Base-by-base conservation (phyloP, 108 stramenopile species). In the Conticribra guillardii region DNA sequence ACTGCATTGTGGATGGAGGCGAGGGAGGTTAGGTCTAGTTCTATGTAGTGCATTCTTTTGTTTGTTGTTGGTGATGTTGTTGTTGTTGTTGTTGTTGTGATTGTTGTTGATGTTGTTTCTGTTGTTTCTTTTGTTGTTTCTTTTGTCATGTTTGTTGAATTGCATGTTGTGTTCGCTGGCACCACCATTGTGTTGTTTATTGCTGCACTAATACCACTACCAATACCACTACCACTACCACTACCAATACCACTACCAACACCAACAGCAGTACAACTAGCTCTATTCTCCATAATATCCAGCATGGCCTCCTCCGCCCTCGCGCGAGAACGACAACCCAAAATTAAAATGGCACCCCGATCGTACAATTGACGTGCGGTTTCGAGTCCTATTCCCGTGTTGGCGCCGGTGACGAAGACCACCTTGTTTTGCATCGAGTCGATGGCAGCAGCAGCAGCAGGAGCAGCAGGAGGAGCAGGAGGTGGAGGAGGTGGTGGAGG, bases 271-370 rank as follows among this genome's bases (percentile, higher is more conserved):
- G n/a, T n/a, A n/a, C n/a, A n/a, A n/a, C n/a, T n/a, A n/a, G n/a
- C n/a, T n/a, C n/a, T n/a, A n/a, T n/a, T n/a, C n/a, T n/a, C n/a
- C 27, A 66, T 15, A 24, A 91, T 84, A 3, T 73, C 79, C 0
- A 62, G 44, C 65, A 84, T 80, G 21, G 93, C 93, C n/a, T 71
- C 68, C 59, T 76, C 15, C 3, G 88, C 93, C 15, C 79, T 60
- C 8, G 31, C 32, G 8, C 47, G 21, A 21, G 79, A 86, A 8
- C 93, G 90, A 69, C 93, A 94, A 22, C 84, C 84, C 60, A 94
- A 66, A 37, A 94, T 67, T 0, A 96, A 79, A 19, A 79, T 89
- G 9, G 89, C 95, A 50, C 93, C 94, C 54, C 64, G 65, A 51
- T 56, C 34, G 16, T 85, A 85, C 28, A 97, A 65, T 67, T 85